phyloP scores from a whole-genome alignment of 129 eudicot genomes.

The Scalesia atractyloides region DNA sequence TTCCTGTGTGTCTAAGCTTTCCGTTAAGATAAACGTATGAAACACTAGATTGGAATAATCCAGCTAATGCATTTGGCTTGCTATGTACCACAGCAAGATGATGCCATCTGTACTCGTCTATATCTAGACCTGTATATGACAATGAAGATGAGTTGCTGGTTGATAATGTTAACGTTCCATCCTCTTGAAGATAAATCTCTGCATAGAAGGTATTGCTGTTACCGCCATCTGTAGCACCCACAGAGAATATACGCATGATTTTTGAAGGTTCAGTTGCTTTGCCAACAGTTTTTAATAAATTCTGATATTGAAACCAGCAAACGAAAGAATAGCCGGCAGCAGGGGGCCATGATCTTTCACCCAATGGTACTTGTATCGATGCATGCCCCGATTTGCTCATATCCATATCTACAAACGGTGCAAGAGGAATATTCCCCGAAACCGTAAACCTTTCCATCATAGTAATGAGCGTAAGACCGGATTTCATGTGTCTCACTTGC shows the following conservation, averaged over 20 bases:
- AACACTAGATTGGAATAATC: constrained; percentile 92
- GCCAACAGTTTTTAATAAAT: constrained; percentile 53
- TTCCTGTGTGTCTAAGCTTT: constrained; percentile 88
- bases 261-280: constrained; percentile 51
- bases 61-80: constrained; percentile 98
- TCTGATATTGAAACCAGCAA: constrained; percentile 93
- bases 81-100: constrained; percentile 96
- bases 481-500: constrained; percentile 66
- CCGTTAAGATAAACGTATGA: constrained; percentile 88
- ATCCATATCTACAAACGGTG: constrained; percentile 89
- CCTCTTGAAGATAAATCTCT: constrained; percentile 86
- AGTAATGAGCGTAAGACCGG: constrained; percentile 67
- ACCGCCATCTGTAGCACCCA: constrained; percentile 63
- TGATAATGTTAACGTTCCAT: constrained; percentile 83
- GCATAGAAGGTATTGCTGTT: constrained; percentile 58
- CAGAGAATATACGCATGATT: constrained; percentile 78
- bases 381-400: constrained; percentile 96
- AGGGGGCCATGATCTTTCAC: constrained; percentile 99
- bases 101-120: constrained; percentile 94
- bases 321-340: constrained; percentile 98
- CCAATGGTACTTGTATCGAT: constrained; percentile 84
- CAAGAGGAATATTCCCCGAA: constrained; percentile 80
- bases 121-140: constrained; percentile 79
- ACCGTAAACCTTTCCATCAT: constrained; percentile 82
- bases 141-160: constrained; percentile 84